A percentile compares a stretch with the other conserved stretches of the same genome.
Evolutionary conservation across 176 grass and related monocot species (phyloP).

Genomic region (Stipa capillata): DNA sequence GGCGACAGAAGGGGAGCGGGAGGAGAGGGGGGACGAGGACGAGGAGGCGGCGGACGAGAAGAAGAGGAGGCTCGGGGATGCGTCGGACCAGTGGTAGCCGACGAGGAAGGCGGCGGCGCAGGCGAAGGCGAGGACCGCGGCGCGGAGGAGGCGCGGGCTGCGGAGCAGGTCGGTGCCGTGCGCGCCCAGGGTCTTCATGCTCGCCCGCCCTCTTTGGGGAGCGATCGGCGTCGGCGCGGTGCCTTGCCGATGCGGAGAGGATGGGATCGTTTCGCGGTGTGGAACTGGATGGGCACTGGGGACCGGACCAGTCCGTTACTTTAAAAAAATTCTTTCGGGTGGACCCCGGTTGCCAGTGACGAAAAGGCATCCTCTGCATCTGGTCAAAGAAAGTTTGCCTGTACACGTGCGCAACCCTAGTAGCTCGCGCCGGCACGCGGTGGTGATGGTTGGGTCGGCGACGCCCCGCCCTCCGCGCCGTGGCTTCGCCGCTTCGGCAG

Average conservation of each 20-base stretch:
- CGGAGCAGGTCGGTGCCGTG: conserved; percentile 44
- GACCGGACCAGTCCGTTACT: neutral
- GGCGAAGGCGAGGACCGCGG: conserved; percentile 42
- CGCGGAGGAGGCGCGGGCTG: conserved; percentile 40
- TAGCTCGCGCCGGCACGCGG: too few relatives aligned
- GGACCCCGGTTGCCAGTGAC: conserved; percentile 7
- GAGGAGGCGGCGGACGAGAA: conserved; percentile 42
- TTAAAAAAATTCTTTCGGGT: neutral
- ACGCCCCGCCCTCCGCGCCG: too few relatives aligned
- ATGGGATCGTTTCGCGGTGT: conserved; percentile 27
- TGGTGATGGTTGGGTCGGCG: too few relatives aligned
- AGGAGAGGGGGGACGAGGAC: neutral
- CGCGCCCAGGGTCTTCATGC: conserved; percentile 56
- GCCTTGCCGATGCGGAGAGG: conserved; percentile 13
- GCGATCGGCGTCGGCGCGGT: conserved; percentile 26
- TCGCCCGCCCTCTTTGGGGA: neutral
- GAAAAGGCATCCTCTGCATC: neutral
- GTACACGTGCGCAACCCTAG: too few relatives aligned
- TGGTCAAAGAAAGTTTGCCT: too few relatives aligned
- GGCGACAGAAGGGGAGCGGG: conserved; percentile 27
- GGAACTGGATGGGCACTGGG: too few relatives aligned
- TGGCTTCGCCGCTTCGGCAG: too few relatives aligned
- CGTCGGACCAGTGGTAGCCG: conserved; percentile 65
- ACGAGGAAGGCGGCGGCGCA: conserved; percentile 68
- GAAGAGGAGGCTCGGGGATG: conserved; percentile 42